Conservation (phyloP, 352 stramenopile species). For the Stephanocyclus meneghinianus region DNA sequence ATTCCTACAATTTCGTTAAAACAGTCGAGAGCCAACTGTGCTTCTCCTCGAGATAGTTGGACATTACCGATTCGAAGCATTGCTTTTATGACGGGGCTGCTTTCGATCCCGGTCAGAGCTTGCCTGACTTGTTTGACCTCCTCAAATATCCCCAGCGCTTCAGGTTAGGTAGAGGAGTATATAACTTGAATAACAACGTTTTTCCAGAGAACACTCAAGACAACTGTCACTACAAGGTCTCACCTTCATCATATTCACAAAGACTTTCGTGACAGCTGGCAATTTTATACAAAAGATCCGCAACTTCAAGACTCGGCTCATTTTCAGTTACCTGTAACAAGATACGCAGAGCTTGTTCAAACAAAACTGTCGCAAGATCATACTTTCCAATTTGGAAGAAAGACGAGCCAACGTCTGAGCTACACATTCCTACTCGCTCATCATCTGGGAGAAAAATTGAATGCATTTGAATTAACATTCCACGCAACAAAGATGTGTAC, state of each 20-base stretch:
- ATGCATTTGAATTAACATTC: conserved; percentile 1
- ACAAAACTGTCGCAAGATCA: conserved; percentile 48
- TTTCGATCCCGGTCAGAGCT: conserved; percentile 40
- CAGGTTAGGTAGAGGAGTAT: neutral
- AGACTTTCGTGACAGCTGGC: conserved; percentile 64
- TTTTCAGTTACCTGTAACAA: conserved; percentile 26
- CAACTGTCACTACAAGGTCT: neutral
- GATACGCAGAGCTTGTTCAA: conserved; percentile 53
- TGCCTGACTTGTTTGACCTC: conserved; percentile 56
- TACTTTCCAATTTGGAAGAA: conserved; percentile 68
- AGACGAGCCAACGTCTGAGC: conserved; percentile 50
- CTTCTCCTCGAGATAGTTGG: conserved; percentile 54
- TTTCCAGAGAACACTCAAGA: neutral
- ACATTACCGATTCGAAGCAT: conserved; percentile 64
- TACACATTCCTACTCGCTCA: conserved; percentile 38
- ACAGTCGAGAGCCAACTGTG: conserved; percentile 44
- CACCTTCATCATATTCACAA: conserved; percentile 58
- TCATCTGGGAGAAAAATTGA: conserved; percentile 36
- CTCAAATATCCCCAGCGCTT: conserved; percentile 55
- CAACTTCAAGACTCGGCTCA: conserved; percentile 40
- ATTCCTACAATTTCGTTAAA: conserved; percentile 66
- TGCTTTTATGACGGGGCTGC: conserved; percentile 49
- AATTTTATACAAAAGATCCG: conserved; percentile 63
- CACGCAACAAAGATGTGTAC: neutral
- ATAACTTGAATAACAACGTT: neutral